phyloP scores from a whole-genome alignment of 495 filamentous ascomycete species.

The Penicillium riverlandense region DNA sequence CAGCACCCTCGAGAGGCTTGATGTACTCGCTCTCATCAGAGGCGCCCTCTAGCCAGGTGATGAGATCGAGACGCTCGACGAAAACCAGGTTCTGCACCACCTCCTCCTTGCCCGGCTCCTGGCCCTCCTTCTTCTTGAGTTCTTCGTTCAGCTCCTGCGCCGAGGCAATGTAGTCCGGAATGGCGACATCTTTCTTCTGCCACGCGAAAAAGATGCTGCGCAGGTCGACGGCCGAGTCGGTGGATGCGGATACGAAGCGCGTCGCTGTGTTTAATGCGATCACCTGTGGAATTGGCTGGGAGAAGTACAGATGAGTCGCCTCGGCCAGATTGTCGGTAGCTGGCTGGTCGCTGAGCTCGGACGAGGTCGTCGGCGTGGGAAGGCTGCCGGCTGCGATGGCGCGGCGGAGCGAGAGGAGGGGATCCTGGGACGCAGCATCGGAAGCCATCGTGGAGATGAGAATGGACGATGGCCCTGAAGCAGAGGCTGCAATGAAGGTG shows the following conservation, averaged over 20 bases:
- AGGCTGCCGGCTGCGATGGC: conserved; percentile 61
- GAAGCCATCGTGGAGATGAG: conserved; percentile 17
- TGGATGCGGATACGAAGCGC: conserved; percentile 64
- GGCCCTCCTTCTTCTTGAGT: conserved; percentile 49
- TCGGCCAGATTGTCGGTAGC: conserved; percentile 55
- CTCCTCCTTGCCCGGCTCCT: conserved; percentile 37
- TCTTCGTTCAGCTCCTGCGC: conserved; percentile 76
- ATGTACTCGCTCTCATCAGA: conserved; percentile 89
- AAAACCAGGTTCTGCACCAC: conserved; percentile 78
- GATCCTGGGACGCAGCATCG: conserved; percentile 49
- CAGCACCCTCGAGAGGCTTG: conserved; percentile 63
- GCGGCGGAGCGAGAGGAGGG: conserved; percentile 71
- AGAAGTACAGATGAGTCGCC: conserved; percentile 79
- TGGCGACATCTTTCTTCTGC: conserved; percentile 80
- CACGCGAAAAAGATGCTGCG: conserved; percentile 93
- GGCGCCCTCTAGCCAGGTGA: conserved; percentile 85
- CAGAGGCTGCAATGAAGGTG: conserved; percentile 2
- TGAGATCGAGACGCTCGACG: conserved; percentile 81
- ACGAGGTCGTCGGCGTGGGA: conserved; percentile 62
- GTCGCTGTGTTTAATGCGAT: conserved; percentile 71
- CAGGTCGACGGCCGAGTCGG: conserved; percentile 68
- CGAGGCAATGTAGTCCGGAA: conserved; percentile 81
- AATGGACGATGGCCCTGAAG: conserved; percentile 8
- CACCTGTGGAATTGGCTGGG: conserved; percentile 50
- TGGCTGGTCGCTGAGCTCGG: conserved; percentile 43